Base-by-base conservation (phyloP, 2,329 filamentous ascomycete species). In the Endoconidiophora laricicola region DNA sequence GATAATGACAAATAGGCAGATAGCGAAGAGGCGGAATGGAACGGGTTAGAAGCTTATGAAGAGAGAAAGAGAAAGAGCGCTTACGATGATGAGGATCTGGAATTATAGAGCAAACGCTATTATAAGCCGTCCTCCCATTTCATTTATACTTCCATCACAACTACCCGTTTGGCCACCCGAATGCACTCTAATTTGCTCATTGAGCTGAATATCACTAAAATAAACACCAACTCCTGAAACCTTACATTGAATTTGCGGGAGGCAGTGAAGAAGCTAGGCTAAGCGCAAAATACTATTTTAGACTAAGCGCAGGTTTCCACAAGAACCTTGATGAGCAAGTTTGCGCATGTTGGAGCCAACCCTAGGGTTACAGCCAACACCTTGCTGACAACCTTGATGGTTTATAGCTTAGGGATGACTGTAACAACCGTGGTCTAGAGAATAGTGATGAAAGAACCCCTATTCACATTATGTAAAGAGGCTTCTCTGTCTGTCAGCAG, bases 291-390 rank as follows among this genome's bases (percentile, higher is more conserved):
- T 7, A 2, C 26, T 29, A 26, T n/a, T 16, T 10, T 26, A 16
- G 43, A 44, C 37, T 36, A 37, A 44, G 46, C 48, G 53, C 54
- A 51, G 52, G 50, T 39, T 54, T 50, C 46, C 26, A 10, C 16
- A 20, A 16, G 48, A 18, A 56, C 54, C 51, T 44, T 52, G 56
- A 55, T 58, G 56, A 58, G 56, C 56, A 53, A 44, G 53, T 57
- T 57, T 54, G 51, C 47, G 52, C 42, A 39, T 18, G 23, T 55
- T 55, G 40, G 16, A 9, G 2, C 3, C 44, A 49, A 50, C 47
- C 43, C 44, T 54, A 54, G 50, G 50, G 50, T 50, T 54, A 20
- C 16, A 18, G 1, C 14, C 2, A 3, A 12, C 9, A 29, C 42
- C 51, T 50, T 50, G 46, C 39, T 14, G 48, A 42, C 29, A 39